These are phyloP conservation scores for Starmerella lactis-condensi DNA, from an alignment of 805 yeast species.

Conservation along the genomic window DNA sequence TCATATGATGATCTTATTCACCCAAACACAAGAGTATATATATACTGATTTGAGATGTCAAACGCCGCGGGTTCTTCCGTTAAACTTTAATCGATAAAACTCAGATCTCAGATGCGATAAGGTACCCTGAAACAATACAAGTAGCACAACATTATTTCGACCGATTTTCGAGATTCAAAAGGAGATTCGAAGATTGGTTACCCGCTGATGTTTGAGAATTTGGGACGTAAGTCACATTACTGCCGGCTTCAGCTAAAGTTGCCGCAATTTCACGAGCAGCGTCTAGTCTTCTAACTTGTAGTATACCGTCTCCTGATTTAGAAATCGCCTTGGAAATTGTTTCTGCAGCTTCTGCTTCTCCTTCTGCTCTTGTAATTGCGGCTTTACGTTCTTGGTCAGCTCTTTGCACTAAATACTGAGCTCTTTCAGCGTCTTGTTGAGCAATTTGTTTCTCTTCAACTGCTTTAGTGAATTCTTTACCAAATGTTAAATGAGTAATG, in stretches of 20 bases:
- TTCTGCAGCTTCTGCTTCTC: slow-evolving; percentile 97
- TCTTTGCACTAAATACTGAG: slow-evolving; percentile 76
- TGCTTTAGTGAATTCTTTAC: slow-evolving; percentile 90
- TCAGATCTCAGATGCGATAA: no score
- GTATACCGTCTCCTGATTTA: slow-evolving; percentile 89
- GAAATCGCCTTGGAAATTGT: slow-evolving; percentile 78
- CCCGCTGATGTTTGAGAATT: slow-evolving; percentile 22
- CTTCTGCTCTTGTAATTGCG: slow-evolving; percentile 88
- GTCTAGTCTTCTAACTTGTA: slow-evolving; percentile 84
- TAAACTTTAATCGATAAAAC: no score
- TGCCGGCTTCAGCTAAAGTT: slow-evolving; percentile 54
- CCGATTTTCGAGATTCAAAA: slow-evolving; percentile 21
- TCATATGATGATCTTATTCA: no score
- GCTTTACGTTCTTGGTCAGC: slow-evolving; percentile 98
- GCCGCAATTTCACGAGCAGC: slow-evolving; percentile 91
- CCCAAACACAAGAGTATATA: no score
- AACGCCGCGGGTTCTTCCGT: no score
- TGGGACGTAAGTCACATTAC: slow-evolving; percentile 82
- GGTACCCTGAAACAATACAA: slow-evolving; percentile 4
- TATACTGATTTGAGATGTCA: no score
- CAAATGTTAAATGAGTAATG: slow-evolving; percentile 94
- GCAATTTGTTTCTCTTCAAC: slow-evolving; percentile 98
- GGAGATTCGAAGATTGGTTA: slow-evolving; percentile 19
- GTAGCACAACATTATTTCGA: slow-evolving; percentile 1
- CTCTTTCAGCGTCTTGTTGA: slow-evolving; percentile 97